Conservation (phyloP, 1,284 basidiomycete species). For the Rhodofomes roseus region DNA sequence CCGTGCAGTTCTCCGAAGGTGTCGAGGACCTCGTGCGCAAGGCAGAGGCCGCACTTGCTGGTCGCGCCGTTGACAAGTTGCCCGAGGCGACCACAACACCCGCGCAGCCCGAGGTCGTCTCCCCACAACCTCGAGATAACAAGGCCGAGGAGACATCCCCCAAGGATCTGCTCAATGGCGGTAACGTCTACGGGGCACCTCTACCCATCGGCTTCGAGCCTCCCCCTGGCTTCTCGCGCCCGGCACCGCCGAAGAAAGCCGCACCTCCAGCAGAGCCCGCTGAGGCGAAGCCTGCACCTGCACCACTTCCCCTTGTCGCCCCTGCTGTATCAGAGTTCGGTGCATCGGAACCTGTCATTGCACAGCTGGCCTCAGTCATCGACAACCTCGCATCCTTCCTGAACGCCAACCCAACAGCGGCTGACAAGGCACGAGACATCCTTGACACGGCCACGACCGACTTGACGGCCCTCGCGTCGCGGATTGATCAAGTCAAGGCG, state of each 20-base stretch:
- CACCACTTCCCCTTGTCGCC: conserved; percentile 74
- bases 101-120: conserved; percentile 27
- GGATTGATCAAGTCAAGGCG: conserved; percentile 80
- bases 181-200: conserved; percentile 64
- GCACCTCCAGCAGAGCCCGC: conserved; percentile 30
- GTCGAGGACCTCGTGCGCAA: conserved; percentile 61
- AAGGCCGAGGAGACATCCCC: conserved; percentile 16
- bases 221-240: conserved; percentile 79
- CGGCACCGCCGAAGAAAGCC: conserved; percentile 42
- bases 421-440: conserved; percentile 65
- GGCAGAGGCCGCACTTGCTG: conserved; percentile 66
- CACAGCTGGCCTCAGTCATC: conserved; percentile 90
- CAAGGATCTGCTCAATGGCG: conserved; percentile 14
- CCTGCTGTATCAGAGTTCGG: conserved; percentile 76
- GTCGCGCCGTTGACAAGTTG: conserved; percentile 32
- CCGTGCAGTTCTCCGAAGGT: conserved; percentile 55
- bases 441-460: conserved; percentile 80
- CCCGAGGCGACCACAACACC: conserved; percentile 32
- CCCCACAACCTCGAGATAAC: conserved; percentile 18
- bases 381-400: conserved; percentile 89
- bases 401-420: conserved; percentile 66
- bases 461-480: conserved; percentile 72
- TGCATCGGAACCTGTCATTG: conserved; percentile 82
- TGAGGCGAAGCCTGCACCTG: conserved; percentile 25
- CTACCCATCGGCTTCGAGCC: conserved; percentile 90